Base-by-base conservation (phyloP, 1,284 basidiomycete species). In the Trichosporon ovoides region DNA sequence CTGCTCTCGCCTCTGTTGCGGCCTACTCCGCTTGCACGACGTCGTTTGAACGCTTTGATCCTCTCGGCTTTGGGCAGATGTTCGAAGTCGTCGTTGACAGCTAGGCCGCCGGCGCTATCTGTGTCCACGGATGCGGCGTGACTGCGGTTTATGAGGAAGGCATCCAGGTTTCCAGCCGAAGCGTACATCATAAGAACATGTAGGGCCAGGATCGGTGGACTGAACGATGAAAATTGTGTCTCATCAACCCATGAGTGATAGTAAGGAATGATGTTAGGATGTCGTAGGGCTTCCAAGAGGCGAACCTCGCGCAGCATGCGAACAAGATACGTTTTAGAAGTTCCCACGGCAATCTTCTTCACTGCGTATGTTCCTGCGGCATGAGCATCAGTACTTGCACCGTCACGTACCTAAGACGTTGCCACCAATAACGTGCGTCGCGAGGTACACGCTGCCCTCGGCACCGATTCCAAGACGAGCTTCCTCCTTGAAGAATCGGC, bases 221-320 rank as follows among this genome's bases (percentile, higher is more conserved):
- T 90, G 70, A 93, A 92, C 63, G 66, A 69, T 1, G 90, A 92
- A 77, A 94, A 94, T 59, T 86, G 86, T 52, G 82, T 83, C 0
- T 83, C 81, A 72, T 97, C 93, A 18, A 97, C 83, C 93, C 93
- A 97, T 0, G 92, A 86, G 68, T 96, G 93, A 74, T 96, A 93
- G 70, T 96, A 96, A 16, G 89, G 91, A 62, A 96, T 84, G 65
- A 97, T 91, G 65, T 96, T 95, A 3, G 87, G 88, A 77, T 97
- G 93, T 55, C 87, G 85, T 4, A 97, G 79, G n/a, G 83, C 81
- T 71, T 96, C 91, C 53, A 96, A 80, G 6, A 94, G 79, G 51
- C 88, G 85, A 40, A 92, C 87, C 79, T 94, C 91, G 53, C 85
- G 83, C 33, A 95, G 78, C 56, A 89, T 91, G 52, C 85, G 84